Percentiles rank a stretch among this genome's conserved stretches.
Conservation (phyloP, 1,284 basidiomycete species). For the Melampsora abietis-canadensis region DNA sequence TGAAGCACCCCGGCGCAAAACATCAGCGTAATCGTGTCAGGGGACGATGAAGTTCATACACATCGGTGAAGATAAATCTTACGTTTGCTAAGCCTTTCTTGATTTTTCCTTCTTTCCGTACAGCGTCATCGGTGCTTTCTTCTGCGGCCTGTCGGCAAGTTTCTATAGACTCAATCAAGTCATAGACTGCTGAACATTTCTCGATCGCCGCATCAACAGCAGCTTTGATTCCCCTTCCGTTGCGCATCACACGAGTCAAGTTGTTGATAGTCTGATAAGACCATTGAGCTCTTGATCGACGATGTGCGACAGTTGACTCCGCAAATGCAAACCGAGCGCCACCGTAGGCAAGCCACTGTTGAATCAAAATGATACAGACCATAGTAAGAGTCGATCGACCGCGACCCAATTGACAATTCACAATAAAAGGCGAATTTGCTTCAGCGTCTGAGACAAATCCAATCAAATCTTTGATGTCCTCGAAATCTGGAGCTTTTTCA, state of each 20-base stretch:
- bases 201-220: conserved; percentile 52
- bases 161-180: conserved; percentile 52
- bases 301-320: conserved; percentile 13
- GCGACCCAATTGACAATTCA: conserved; percentile 93
- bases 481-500: conserved; percentile 52
- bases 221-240: conserved; percentile 78
- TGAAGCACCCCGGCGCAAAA: conserved; percentile 51
- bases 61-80: conserved; percentile 62
- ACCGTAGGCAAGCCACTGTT: conserved; percentile 69
- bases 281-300: conserved; percentile 45
- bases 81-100: conserved; percentile 75
- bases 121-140: conserved; percentile 8
- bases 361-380: conserved; percentile 79
- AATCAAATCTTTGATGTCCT: conserved; percentile 61
- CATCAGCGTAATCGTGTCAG: conserved; percentile 48
- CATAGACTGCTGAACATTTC: conserved; percentile 48
- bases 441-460: conserved; percentile 75
- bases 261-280: conserved; percentile 65
- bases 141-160: conserved; percentile 23
- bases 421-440: conserved; percentile 75
- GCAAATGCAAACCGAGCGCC: conserved; percentile 45
- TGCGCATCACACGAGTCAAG: conserved; percentile 83
- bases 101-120: conserved; percentile 47
- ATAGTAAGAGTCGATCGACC: conserved; percentile 90
- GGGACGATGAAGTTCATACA: no score